Percentiles rank a stretch among this genome's conserved stretches.
phyloP scores from a whole-genome alignment of 306 rosid genomes.

The Canavalia gladiata region DNA sequence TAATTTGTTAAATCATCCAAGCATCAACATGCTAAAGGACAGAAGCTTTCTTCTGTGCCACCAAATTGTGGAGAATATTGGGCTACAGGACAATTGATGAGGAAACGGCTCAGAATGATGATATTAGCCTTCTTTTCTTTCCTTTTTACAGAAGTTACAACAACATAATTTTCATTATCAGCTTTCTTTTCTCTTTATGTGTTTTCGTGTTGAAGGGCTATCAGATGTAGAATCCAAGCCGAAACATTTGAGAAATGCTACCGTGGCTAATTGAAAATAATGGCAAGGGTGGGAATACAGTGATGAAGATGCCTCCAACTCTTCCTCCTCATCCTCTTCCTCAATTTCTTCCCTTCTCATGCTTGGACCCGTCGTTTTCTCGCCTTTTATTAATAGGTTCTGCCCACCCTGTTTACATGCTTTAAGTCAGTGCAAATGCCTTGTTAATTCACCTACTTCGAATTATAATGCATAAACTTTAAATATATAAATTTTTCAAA shows the following conservation, averaged over 20 bases:
- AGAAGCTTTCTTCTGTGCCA: neutral
- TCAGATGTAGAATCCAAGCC: conserved; percentile 74
- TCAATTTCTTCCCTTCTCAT: conserved; percentile 53
- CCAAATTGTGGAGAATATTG: neutral
- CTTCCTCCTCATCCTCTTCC: conserved; percentile 56
- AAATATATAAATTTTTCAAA: neutral
- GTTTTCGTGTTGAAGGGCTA: conserved; percentile 48
- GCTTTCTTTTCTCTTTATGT: conserved; percentile 62
- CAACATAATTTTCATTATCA: conserved; percentile 41
- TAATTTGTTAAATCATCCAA: conserved; percentile 20
- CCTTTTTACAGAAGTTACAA: neutral
- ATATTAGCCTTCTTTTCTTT: neutral
- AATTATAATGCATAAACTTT: conserved; percentile 8
- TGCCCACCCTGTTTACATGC: conserved; percentile 60
- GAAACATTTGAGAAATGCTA: conserved; percentile 85
- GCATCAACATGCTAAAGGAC: neutral
- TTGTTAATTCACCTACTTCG: conserved; percentile 21
- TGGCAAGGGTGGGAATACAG: conserved; percentile 67
- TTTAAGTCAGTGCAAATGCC: conserved; percentile 31
- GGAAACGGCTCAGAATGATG: conserved; percentile 3
- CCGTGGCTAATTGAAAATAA: conserved; percentile 70
- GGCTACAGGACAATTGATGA: neutral
- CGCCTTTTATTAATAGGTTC: conserved; percentile 55
- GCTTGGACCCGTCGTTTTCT: conserved; percentile 58
- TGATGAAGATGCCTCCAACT: conserved; percentile 16